Percentiles rank a stretch among this genome's conserved stretches.
These are phyloP conservation scores for Suillus luteus DNA, from an alignment of 768 basidiomycete species.

Conservation along the genomic window DNA sequence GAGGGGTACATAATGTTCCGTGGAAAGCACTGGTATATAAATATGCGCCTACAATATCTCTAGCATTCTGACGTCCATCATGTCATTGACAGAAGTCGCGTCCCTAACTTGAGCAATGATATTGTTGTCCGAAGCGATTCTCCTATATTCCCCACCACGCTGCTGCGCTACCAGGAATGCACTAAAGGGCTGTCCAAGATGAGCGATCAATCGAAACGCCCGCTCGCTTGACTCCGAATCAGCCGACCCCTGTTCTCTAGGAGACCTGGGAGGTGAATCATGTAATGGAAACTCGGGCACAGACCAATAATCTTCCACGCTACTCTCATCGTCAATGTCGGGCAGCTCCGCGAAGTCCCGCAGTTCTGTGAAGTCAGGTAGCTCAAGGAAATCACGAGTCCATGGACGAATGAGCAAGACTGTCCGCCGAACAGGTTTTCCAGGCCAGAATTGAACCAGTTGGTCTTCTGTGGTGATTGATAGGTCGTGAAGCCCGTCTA, in stretches of 20 bases:
- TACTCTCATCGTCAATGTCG: background rate
- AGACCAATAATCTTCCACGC: background rate
- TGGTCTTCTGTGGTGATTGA: background rate
- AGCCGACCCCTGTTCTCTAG: background rate
- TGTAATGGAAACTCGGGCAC: background rate
- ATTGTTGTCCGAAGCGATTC: background rate
- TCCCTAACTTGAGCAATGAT: background rate
- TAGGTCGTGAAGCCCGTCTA: background rate
- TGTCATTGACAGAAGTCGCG: background rate
- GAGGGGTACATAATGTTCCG: no score
- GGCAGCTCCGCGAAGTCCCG: no score
- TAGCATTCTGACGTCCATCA: background rate
- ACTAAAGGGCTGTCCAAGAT: background rate
- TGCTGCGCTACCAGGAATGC: background rate
- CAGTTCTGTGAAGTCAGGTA: background rate
- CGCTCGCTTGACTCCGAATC: no score
- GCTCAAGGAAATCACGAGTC: background rate
- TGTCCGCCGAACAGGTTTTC: background rate
- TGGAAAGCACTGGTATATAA: no score
- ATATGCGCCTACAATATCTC: background rate
- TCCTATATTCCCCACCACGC: background rate
- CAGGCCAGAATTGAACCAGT: background rate
- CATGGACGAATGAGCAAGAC: background rate
- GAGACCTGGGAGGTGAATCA: background rate
- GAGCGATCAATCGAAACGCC: background rate